Percentiles rank a stretch among this genome's conserved stretches.
These are phyloP conservation scores for Nakaseomyces bracarensis DNA, from an alignment of 1,139 yeast genomes.

Conservation along the genomic window DNA sequence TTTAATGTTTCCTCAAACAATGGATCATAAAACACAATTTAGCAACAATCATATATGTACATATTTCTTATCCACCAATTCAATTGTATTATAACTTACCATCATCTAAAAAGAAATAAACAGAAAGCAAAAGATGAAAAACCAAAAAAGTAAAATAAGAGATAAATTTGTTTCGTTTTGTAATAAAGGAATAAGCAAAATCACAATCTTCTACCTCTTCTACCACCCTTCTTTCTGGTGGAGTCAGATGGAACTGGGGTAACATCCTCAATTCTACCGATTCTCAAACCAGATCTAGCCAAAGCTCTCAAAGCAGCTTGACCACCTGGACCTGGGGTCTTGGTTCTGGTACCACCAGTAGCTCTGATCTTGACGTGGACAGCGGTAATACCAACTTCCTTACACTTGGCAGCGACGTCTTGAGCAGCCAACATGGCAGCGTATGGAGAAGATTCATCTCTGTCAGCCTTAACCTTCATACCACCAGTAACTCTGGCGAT, in stretches of 20 bases:
- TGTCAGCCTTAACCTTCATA: conserved; percentile 99
- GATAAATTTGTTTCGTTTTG: background rate
- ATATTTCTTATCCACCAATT: too few relatives aligned
- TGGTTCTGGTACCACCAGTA: conserved; percentile 99
- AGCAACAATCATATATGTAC: too few relatives aligned
- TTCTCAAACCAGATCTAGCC: conserved; percentile 99
- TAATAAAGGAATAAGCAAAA: conserved; percentile 17
- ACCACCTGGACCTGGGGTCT: conserved; percentile 99
- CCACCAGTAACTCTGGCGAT: conserved; percentile 99
- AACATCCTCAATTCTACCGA: conserved; percentile 99
- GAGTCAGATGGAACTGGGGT: conserved; percentile 99
- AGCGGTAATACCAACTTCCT: conserved; percentile 99
- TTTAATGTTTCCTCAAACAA: too few relatives aligned
- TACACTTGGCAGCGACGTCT: conserved; percentile 98
- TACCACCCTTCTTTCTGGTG: conserved; percentile 99
- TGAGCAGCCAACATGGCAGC: conserved; percentile 99
- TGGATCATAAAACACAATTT: too few relatives aligned
- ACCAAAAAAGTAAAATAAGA: background rate
- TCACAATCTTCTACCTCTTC: conserved; percentile 99
- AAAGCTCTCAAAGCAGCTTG: conserved; percentile 99
- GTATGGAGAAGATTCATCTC: conserved; percentile 99
- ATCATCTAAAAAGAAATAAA: background rate
- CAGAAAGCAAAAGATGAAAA: background rate
- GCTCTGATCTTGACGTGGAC: conserved; percentile 99
- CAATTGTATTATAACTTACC: background rate